Base-by-base conservation (phyloP, 176 grass and related monocot species). In the Oryza punctata region DNA sequence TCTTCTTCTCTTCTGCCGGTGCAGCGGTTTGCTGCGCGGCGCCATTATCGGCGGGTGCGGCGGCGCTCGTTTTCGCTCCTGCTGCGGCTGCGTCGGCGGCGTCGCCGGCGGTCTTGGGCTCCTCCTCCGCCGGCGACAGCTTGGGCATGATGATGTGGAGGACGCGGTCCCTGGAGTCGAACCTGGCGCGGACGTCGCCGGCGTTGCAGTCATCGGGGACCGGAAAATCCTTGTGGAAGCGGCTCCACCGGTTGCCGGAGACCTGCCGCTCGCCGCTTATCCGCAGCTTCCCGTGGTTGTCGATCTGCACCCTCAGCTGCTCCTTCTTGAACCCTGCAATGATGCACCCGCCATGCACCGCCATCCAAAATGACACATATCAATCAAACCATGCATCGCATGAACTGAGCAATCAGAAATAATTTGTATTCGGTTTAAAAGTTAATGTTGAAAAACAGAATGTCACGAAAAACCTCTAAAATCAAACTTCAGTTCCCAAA, bases 311-410 rank as follows among this genome's bases (percentile, higher is more conserved):
- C 52, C n/a, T 80, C 15, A 92, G 79, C 19, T 92, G 78, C 33
- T 86, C 90, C 75, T 86, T 83, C 49, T 65, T 80, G 79, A 89
- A 92, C 35, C 83, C 87, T 88, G 76, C 2, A 38, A 8, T 6
- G 0, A 37, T 38, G 37, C 37, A 38, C 7, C 37, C 7, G 37
- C 37, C 32, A 32, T 32, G 28, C 28, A 29, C 28, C 69, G 59
- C 5, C 0, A 12, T 43, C 45, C 45, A 47, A 47, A 47, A 47
- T 15, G 45, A 14, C 32, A 12, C 54, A 65, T 12, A 30, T 50
- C 47, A 69, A 7, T 47, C 50, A 69, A 7, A 33, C 1, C 65
- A 16, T 13, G 13, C n/a, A 18, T 15, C 8, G 65, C 50, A 16
- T 52, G 37, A 38, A 8, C 37, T 1, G 37, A 38, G 37, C 37